Evolutionary conservation across 257 asterid genomes (phyloP).

Genomic region (Przewalskia tangutica): DNA sequence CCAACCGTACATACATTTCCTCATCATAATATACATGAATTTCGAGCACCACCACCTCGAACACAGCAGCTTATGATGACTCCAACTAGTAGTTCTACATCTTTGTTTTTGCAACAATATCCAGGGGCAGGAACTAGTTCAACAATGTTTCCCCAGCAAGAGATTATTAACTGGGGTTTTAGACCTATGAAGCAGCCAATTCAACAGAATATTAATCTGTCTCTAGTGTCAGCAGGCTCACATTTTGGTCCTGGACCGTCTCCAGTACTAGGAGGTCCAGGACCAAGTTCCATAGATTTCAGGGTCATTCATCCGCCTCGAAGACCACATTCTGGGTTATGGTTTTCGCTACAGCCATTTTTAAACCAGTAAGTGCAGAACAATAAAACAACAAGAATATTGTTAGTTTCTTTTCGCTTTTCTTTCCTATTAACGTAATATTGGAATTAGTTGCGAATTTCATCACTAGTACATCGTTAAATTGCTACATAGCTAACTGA

Average conservation of each 20-base stretch:
- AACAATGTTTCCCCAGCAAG: background rate
- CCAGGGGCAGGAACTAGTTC: background rate
- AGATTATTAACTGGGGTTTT: constrained; percentile 14
- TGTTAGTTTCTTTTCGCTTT: background rate
- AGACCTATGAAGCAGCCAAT: constrained; percentile 12
- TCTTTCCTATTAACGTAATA: too few species aligned
- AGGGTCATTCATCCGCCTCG: constrained; percentile 71
- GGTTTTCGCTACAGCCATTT: constrained; percentile 79
- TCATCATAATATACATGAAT: background rate
- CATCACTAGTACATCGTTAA: background rate
- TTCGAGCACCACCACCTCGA: constrained; percentile 16
- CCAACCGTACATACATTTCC: background rate
- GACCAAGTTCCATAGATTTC: constrained; percentile 35
- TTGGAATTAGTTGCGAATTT: background rate
- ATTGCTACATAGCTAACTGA: background rate
- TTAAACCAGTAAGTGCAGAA: constrained; percentile 53
- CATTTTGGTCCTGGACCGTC: constrained; percentile 25
- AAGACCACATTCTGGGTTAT: constrained; percentile 74
- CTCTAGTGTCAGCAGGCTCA: constrained; percentile 20
- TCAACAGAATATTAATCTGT: constrained; percentile 34
- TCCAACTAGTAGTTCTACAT: background rate
- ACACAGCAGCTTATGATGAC: background rate
- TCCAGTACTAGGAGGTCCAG: constrained; percentile 14
- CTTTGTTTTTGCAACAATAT: constrained; percentile 28
- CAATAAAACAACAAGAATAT: too few species aligned